Evolutionary conservation across 2,329 filamentous ascomycete genomes (phyloP), one percentile per base, ranked within the genome.

Genomic region (Fusarium sp.): DNA sequence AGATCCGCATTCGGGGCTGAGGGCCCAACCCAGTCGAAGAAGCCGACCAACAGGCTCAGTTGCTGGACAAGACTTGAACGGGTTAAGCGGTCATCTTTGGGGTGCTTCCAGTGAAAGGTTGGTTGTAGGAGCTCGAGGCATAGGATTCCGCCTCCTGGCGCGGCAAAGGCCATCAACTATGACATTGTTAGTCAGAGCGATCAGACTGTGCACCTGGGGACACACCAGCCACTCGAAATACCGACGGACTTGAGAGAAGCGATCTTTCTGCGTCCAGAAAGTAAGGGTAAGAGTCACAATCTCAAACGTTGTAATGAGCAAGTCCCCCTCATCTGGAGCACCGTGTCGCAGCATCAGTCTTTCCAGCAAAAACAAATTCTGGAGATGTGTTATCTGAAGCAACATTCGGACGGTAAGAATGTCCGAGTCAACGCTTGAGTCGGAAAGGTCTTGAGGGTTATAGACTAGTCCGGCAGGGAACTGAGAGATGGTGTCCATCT

Each of bases 31-130:
- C 86, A 88, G 66, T 87, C 84, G 5, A 88, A 80, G 68, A 87
- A 88, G 0, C 85, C 86, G 6, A 87, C 83, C 2, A 88, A 81
- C 4, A 88, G 82, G 68, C 84, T 87, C 11, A 88, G 79, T 67
- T 88, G 86, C 74, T 88, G 86, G 10, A 88, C 84, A 32, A 88
- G 85, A 60, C 81, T 81, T 0, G 86, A 87, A 2, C 85, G 82
- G 23, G 80, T 79, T 3, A 81, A 65, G 27, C 77, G 75, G 25
- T 75, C 69, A 9, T 72, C 73, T 14, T 45, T 64, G 5, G 64
- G 57, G 5, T 72, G 67, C 6, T 48, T 67, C 4, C 60, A 61
- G 20, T 37, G 35, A 27, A 67, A 67, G 3, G 80, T 71, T 7
- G 85, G 84, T 41, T 83, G 84, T 0, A 88, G 81, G 3, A 89